Percentiles rank a stretch among this genome's conserved stretches.
These are phyloP conservation scores for Brassica carinata DNA, from an alignment of 345 rosid genomes.

Conservation along the genomic window DNA sequence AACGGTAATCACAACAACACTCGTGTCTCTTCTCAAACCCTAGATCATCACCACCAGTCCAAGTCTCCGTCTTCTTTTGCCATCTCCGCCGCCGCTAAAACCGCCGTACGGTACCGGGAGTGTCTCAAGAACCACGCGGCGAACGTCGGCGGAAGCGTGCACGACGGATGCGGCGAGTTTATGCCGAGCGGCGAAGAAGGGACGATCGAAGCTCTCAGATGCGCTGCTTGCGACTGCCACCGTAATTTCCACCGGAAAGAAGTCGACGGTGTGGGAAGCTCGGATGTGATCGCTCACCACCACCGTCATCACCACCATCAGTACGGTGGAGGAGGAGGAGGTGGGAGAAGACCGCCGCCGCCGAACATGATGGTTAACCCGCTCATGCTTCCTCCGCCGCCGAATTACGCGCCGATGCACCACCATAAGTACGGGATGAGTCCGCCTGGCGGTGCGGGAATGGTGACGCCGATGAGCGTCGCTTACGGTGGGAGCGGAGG, in stretches of 20 bases:
- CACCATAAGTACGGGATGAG: conserved; percentile 49
- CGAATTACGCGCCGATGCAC: conserved; percentile 34
- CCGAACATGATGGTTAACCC: conserved; percentile 42
- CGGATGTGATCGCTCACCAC: conserved; percentile 16
- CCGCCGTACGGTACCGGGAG: conserved; percentile 62
- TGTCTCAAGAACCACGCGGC: conserved; percentile 95
- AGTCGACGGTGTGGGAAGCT: conserved; percentile 42
- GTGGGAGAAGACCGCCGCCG: conserved; percentile 38
- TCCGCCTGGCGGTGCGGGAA: conserved; percentile 49
- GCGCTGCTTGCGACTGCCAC: conserved; percentile 97
- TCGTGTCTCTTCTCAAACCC: conserved; percentile 59
- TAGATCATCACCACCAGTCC: conserved; percentile 62
- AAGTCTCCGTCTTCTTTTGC: conserved; percentile 37
- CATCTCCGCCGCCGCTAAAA: conserved; percentile 18
- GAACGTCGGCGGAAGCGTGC: conserved; percentile 80
- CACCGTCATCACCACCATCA: conserved; percentile 16
- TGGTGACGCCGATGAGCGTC: conserved; percentile 71
- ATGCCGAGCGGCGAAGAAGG: conserved; percentile 97
- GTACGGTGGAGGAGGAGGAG: conserved; percentile 22
- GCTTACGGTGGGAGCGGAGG: conserved; percentile 53
- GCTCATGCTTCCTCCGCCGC: conserved; percentile 55
- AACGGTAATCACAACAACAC: conserved; percentile 39
- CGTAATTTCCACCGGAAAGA: conserved; percentile 93
- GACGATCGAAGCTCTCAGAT: conserved; percentile 74
- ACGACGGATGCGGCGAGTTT: conserved; percentile 97